Conservation (phyloP, 164 flowering plant species). For the Aristolochia contorta region DNA sequence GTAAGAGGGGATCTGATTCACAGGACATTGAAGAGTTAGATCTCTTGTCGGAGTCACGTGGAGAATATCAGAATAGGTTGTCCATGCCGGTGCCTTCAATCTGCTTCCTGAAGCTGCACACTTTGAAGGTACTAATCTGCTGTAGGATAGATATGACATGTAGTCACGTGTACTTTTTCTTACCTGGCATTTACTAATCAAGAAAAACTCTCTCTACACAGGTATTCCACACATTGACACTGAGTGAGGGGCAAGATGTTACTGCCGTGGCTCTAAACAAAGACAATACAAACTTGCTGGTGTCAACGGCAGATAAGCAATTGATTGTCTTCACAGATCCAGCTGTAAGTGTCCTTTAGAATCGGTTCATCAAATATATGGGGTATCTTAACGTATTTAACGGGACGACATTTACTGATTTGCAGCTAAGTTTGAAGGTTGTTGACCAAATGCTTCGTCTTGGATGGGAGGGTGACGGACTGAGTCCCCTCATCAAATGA, state of each 20-base stretch:
- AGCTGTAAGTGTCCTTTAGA: slow-evolving; percentile 49
- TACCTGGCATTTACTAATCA: too few relatives aligned
- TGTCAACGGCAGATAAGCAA: slow-evolving; percentile 80
- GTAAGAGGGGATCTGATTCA: slow-evolving; percentile 5
- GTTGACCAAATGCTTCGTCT: slow-evolving; percentile 98
- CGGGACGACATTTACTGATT: slow-evolving; percentile 4
- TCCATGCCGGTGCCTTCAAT: slow-evolving; percentile 60
- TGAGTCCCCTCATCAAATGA: slow-evolving; percentile 74
- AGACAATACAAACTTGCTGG: slow-evolving; percentile 86
- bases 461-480: slow-evolving; percentile 97
- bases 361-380: not conserved
- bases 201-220: slow-evolving; percentile 18
- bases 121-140: slow-evolving; percentile 46
- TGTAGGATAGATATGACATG: too few relatives aligned
- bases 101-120: slow-evolving; percentile 70
- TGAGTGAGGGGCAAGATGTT: slow-evolving; percentile 75
- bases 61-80: slow-evolving; percentile 21
- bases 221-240: slow-evolving; percentile 67
- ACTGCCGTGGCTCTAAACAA: slow-evolving; percentile 72
- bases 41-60: slow-evolving; percentile 16
- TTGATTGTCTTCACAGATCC: slow-evolving; percentile 93
- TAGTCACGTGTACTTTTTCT: too few relatives aligned
- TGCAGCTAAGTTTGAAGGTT: slow-evolving; percentile 91
- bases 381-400: not conserved
- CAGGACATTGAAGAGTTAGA: slow-evolving; percentile 10